Evolutionary conservation across 2,329 filamentous ascomycete species (phyloP).

Genomic region (Rhytidhysteron rufulum): DNA sequence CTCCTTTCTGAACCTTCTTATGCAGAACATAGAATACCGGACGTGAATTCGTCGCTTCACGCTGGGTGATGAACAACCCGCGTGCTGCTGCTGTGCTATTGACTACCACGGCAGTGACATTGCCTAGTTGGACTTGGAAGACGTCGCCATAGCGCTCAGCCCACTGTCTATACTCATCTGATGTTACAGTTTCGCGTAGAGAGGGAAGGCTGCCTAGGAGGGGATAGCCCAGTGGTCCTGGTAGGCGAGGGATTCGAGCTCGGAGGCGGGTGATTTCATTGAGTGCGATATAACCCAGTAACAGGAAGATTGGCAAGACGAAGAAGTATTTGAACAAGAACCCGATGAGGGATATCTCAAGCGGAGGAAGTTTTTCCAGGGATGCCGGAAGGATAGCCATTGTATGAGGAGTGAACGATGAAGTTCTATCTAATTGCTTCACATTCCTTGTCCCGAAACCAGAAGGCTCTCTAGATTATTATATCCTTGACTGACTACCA

Average conservation of each 20-base stretch:
- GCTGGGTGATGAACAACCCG: constrained; percentile 50
- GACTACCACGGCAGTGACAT: constrained; percentile 54
- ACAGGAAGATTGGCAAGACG: not conserved
- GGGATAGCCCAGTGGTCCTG: constrained; percentile 50
- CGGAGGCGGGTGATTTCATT: not conserved
- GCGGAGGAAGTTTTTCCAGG: not conserved
- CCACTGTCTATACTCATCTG: constrained; percentile 52
- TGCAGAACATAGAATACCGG: constrained; percentile 60
- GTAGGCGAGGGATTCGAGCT: constrained; percentile 42
- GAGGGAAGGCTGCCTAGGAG: constrained; percentile 52
- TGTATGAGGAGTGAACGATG: too few species aligned
- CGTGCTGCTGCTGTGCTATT: constrained; percentile 53
- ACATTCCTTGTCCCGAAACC: too few species aligned
- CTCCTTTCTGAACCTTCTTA: constrained; percentile 41
- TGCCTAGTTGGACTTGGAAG: constrained; percentile 57
- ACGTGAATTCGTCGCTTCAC: constrained; percentile 52
- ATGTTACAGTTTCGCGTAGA: not conserved
- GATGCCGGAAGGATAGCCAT: too few species aligned
- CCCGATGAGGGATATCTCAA: not conserved
- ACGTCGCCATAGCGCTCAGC: constrained; percentile 48
- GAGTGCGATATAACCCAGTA: not conserved
- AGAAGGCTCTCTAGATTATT: too few species aligned
- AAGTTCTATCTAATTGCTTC: too few species aligned
- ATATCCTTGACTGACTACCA: too few species aligned
- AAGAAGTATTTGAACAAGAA: not conserved